A percentile compares a stretch with the other conserved stretches of the same genome.
These are phyloP conservation scores for Cylindrodendrum hubeiense DNA, from an alignment of 2,329 filamentous ascomycete species.

Conservation along the genomic window DNA sequence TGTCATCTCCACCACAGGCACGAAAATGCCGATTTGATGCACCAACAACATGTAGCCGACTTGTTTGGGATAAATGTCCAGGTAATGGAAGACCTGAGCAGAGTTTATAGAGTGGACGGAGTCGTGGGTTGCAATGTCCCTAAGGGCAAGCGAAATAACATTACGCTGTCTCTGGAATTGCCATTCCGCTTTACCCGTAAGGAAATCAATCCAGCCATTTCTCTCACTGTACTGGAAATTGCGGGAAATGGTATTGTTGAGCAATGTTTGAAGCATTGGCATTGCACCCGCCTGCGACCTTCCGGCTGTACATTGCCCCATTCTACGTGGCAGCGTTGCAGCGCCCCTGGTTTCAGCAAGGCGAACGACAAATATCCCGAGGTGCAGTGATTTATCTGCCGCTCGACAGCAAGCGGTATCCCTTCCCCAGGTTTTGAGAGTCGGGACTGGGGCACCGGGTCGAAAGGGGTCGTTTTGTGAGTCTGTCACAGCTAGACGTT, in stretches of 20 bases:
- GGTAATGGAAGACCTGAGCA: background rate
- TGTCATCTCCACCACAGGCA: background rate
- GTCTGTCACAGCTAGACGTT: background rate
- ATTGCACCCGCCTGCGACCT: background rate
- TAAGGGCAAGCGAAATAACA: too few relatives aligned
- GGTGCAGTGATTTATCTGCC: background rate
- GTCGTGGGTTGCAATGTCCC: too few relatives aligned
- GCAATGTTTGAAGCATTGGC: background rate
- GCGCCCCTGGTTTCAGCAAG: background rate
- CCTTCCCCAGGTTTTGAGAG: background rate
- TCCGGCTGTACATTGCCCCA: background rate
- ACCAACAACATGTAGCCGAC: background rate
- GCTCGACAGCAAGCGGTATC: background rate
- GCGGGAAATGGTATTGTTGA: too few relatives aligned
- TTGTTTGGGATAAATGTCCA: background rate
- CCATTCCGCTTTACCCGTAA: too few relatives aligned
- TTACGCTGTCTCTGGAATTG: too few relatives aligned
- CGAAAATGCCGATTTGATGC: background rate
- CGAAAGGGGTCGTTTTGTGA: background rate
- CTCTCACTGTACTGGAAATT: too few relatives aligned
- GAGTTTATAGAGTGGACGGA: too few relatives aligned
- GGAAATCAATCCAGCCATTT: too few relatives aligned
- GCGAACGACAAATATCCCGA: background rate
- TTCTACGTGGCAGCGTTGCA: background rate
- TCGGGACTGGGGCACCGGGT: background rate